Percentiles rank a stretch among this genome's conserved stretches.
These are phyloP conservation scores for Anethum foeniculum DNA, from an alignment of 140 eudicot genomes.

Conservation along the genomic window DNA sequence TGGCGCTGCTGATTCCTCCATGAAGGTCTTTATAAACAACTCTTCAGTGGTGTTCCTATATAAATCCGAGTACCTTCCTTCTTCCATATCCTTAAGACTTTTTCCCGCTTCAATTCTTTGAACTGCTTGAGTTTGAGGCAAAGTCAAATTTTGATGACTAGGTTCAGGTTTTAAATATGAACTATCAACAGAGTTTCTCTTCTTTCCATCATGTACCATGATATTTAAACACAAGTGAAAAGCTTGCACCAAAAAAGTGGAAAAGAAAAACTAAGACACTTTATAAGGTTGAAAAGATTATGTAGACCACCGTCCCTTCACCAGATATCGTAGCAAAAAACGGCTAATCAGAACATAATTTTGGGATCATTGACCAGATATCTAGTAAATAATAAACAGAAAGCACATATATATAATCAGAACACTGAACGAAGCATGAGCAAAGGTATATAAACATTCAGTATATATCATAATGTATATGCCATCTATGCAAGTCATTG, in stretches of 20 bases:
- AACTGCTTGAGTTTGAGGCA: conserved; percentile 19
- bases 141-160: conserved; percentile 21
- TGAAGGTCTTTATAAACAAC: conserved; percentile 55
- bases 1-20: conserved; percentile 63
- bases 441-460: not conserved
- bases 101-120: conserved; percentile 28
- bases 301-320: conserved; percentile 4
- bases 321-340: conserved; percentile 3
- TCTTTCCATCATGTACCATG: conserved; percentile 32
- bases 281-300: not conserved
- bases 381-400: not conserved
- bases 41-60: conserved; percentile 75
- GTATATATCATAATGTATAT: not conserved
- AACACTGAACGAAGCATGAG: not conserved
- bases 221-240: conserved; percentile 4
- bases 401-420: not conserved
- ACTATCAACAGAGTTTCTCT: conserved; percentile 19
- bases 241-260: not conserved
- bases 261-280: conserved; percentile 9
- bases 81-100: conserved; percentile 48
- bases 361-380: not conserved
- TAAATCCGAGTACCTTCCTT: conserved; percentile 49
- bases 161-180: conserved; percentile 21
- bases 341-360: not conserved
- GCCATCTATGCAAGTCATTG: not conserved